phyloP scores from a whole-genome alignment of 2,329 filamentous ascomycete species.

The Dichotomopilus funicola region DNA sequence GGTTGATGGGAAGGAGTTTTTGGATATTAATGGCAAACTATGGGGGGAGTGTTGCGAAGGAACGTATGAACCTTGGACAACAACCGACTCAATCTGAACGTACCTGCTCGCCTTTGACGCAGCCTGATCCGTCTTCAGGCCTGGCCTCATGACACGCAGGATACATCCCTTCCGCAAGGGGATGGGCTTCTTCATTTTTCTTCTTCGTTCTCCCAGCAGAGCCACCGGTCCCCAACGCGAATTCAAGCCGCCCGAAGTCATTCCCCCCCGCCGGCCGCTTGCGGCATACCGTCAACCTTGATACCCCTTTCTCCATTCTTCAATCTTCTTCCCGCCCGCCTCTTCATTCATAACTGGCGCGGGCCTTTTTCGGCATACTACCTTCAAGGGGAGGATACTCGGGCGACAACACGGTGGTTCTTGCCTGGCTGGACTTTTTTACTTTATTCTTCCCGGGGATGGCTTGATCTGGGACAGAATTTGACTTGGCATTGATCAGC shows the following conservation, averaged over 20 bases:
- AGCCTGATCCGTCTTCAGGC: too few species aligned
- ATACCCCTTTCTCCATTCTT: conserved; percentile 11
- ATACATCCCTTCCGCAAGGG: too few species aligned
- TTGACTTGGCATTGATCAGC: conserved; percentile 13
- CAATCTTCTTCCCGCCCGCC: not conserved
- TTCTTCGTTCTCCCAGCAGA: conserved; percentile 18
- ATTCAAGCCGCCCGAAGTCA: not conserved
- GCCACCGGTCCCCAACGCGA: not conserved
- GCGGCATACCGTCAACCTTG: conserved; percentile 16
- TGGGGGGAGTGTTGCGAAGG: too few species aligned
- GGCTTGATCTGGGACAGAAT: conserved; percentile 12
- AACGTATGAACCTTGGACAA: too few species aligned
- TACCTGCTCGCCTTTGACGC: too few species aligned
- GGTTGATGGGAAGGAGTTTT: not conserved
- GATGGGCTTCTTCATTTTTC: conserved; percentile 1
- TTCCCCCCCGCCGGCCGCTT: conserved; percentile 14
- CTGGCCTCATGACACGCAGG: too few species aligned
- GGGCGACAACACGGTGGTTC: conserved; percentile 3
- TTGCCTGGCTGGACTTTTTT: conserved; percentile 18
- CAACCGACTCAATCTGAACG: too few species aligned
- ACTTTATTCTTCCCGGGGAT: not conserved
- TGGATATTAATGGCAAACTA: too few species aligned
- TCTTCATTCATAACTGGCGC: not conserved
- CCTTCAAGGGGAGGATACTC: conserved; percentile 4
- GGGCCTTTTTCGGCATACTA: conserved; percentile 7